phyloP scores from a whole-genome alignment of 2,329 filamentous ascomycete genomes.

The Pseudogymnoascus sp. region DNA sequence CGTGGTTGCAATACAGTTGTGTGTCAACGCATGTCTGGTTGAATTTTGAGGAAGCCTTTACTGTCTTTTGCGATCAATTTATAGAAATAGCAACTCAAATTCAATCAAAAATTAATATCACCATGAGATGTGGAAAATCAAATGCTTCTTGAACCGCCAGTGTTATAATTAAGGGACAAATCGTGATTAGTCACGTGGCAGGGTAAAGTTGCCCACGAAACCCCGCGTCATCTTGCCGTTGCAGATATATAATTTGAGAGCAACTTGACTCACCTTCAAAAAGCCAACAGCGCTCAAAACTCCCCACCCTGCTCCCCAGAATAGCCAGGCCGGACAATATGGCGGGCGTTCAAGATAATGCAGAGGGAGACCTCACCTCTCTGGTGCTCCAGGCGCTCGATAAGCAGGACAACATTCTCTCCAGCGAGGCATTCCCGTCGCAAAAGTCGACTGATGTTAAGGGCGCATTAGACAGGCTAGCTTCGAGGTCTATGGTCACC shows the following conservation, averaged over 20 bases:
- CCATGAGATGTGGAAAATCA: not conserved
- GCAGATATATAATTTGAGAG: slow-evolving; percentile 7
- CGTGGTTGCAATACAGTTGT: not conserved
- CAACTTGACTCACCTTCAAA: slow-evolving; percentile 10
- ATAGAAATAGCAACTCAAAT: not conserved
- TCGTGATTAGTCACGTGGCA: not conserved
- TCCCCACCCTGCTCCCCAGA: slow-evolving; percentile 1
- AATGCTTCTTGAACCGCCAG: not conserved
- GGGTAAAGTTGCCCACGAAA: slow-evolving; percentile 7
- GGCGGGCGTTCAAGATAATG: slow-evolving; percentile 35
- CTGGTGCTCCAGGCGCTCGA: slow-evolving; percentile 59
- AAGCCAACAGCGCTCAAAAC: not conserved
- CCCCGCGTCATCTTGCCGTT: slow-evolving; percentile 9
- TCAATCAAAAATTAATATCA: not conserved
- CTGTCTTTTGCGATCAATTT: not conserved
- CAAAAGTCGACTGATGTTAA: slow-evolving; percentile 65
- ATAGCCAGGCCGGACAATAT: slow-evolving; percentile 28
- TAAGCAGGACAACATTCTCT: slow-evolving; percentile 56
- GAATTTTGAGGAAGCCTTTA: not conserved
- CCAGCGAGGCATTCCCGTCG: slow-evolving; percentile 60
- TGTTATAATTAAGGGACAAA: not conserved
- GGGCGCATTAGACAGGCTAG: slow-evolving; percentile 77
- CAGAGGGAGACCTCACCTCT: slow-evolving; percentile 48
- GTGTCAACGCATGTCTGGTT: not conserved
- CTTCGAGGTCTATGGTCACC: slow-evolving; percentile 74